These are phyloP conservation scores for Gymnopilus junonius DNA, from an alignment of 768 basidiomycete species.

Conservation along the genomic window DNA sequence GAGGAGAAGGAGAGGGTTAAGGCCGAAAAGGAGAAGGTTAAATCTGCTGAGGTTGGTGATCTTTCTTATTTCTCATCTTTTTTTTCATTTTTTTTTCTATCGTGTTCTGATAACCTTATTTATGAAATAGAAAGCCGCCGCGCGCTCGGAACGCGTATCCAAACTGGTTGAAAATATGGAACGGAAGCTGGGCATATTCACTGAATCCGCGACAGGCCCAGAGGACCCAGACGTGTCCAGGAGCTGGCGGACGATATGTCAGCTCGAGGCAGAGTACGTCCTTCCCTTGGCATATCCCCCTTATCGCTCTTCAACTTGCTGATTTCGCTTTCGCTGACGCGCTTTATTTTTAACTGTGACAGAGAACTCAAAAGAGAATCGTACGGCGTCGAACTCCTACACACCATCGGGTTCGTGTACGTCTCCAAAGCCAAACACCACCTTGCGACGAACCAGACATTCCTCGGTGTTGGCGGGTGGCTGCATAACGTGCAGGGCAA, in stretches of 20 bases:
- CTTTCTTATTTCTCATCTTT: slow-evolving; percentile 1
- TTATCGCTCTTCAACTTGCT: neutral
- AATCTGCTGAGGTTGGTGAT: slow-evolving; percentile 66
- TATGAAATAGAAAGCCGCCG: slow-evolving; percentile 71
- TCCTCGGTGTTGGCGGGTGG: slow-evolving; percentile 91
- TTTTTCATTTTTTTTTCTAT: neutral
- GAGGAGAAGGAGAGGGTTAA: slow-evolving; percentile 72
- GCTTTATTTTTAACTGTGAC: too few relatives aligned
- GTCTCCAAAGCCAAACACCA: slow-evolving; percentile 81
- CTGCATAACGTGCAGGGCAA: slow-evolving; percentile 91
- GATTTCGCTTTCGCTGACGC: slow-evolving; percentile 5
- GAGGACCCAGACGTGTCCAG: slow-evolving; percentile 68
- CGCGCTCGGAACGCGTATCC: slow-evolving; percentile 73
- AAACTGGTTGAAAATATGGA: slow-evolving; percentile 81
- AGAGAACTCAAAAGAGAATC: slow-evolving; percentile 86
- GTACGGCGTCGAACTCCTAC: slow-evolving; percentile 85
- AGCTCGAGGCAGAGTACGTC: slow-evolving; percentile 81
- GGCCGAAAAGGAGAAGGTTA: slow-evolving; percentile 73
- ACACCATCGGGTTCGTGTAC: slow-evolving; percentile 89
- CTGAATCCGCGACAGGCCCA: slow-evolving; percentile 77
- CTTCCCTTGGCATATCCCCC: neutral
- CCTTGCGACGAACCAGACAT: slow-evolving; percentile 70
- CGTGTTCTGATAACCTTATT: slow-evolving; percentile 5
- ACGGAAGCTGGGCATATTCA: slow-evolving; percentile 85
- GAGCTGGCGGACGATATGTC: slow-evolving; percentile 80